Percentiles rank a stretch among this genome's conserved stretches.
phyloP scores from a whole-genome alignment of 176 grass and related monocot genomes.

The Dendrocalamus sinicus region DNA sequence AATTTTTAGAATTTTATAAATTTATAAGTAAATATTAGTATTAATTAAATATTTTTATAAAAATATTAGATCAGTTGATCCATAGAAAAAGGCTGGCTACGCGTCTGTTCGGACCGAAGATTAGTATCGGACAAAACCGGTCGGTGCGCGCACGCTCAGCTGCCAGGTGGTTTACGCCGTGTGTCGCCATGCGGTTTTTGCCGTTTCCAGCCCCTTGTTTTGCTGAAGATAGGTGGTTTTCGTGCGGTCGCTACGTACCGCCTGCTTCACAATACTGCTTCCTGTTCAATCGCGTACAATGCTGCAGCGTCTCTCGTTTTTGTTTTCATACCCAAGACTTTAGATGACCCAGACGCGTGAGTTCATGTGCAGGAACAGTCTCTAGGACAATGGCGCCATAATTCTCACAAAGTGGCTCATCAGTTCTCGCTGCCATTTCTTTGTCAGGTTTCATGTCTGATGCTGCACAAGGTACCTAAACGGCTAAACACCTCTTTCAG shows the following conservation, averaged over 20 bases:
- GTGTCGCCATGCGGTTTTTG: neutral
- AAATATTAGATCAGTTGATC: no score
- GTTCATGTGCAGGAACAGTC: conserved; percentile 11
- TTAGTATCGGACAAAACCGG: neutral
- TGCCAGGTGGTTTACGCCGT: neutral
- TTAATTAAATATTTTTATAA: no score
- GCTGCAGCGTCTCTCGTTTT: neutral
- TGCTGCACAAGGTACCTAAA: conserved; percentile 26
- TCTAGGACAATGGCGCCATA: neutral
- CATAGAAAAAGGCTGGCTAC: no score
- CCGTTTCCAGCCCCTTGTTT: conserved; percentile 7
- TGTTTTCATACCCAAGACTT: neutral
- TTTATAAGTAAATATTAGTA: no score
- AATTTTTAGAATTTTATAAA: no score
- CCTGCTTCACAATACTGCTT: neutral
- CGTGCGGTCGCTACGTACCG: neutral
- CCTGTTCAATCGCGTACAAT: neutral
- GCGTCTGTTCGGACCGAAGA: neutral
- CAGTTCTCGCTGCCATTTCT: conserved; percentile 26
- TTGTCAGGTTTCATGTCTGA: conserved; percentile 30
- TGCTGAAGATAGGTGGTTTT: neutral
- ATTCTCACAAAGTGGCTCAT: no score
- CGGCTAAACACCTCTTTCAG: conserved; percentile 8
- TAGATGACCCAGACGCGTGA: neutral
- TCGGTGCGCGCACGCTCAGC: neutral